Evolutionary conservation across 371 early-diverging fungal species (phyloP).

Genomic region (Haplosporangium sp.): DNA sequence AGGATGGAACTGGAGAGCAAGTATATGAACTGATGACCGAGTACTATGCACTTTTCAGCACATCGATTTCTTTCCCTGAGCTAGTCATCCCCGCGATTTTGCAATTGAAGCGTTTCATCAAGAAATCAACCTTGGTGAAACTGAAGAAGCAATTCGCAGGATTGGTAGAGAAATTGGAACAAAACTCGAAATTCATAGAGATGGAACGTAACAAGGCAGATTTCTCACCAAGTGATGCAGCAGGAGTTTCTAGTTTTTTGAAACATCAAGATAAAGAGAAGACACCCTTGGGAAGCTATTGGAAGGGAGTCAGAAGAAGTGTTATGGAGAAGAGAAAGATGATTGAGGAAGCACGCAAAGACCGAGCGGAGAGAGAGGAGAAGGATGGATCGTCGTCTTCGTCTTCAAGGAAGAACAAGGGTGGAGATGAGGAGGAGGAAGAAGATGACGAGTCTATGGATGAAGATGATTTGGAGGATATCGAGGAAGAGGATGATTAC

Average conservation of each 20-base stretch:
- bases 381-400: slow-evolving; percentile 15
- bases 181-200: slow-evolving; percentile 82
- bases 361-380: slow-evolving; percentile 30
- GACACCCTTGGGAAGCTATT: slow-evolving; percentile 46
- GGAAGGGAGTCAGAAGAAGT: slow-evolving; percentile 53
- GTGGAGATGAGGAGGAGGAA: slow-evolving; percentile 16
- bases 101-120: slow-evolving; percentile 73
- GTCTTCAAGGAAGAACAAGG: slow-evolving; percentile 27
- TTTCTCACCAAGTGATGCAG: slow-evolving; percentile 79
- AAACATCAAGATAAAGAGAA: slow-evolving; percentile 51
- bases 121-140: slow-evolving; percentile 71
- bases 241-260: slow-evolving; percentile 62
- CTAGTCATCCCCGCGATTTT: slow-evolving; percentile 81
- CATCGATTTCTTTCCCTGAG: slow-evolving; percentile 92
- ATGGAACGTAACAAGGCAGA: slow-evolving; percentile 79
- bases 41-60: slow-evolving; percentile 75
- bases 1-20: slow-evolving; percentile 83
- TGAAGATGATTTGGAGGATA: slow-evolving; percentile 51
- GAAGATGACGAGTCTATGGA: slow-evolving; percentile 51
- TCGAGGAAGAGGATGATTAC: slow-evolving; percentile 41
- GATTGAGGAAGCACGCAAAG: slow-evolving; percentile 54
- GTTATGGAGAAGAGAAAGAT: slow-evolving; percentile 50
- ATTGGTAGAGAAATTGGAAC: slow-evolving; percentile 86
- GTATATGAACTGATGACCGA: slow-evolving; percentile 75
- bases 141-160: slow-evolving; percentile 80